Percentiles rank a stretch among this genome's conserved stretches.
These are phyloP conservation scores for Ophiocordyceps camponoti-floridani DNA, from an alignment of 2,329 filamentous ascomycete species.

Conservation along the genomic window DNA sequence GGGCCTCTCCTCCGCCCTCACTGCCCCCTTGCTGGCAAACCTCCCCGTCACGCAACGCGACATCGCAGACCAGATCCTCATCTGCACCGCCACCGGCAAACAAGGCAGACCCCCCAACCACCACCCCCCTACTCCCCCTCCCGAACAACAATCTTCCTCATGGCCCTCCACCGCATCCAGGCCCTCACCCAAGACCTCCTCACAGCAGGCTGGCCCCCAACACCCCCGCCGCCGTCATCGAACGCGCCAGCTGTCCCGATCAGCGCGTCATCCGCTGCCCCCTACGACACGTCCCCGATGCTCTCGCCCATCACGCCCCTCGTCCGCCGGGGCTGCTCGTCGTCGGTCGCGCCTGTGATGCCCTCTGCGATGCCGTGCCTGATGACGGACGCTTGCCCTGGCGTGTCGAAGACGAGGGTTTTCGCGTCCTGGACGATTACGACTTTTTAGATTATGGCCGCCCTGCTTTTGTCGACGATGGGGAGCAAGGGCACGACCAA, in stretches of 20 bases:
- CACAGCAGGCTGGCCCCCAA: constrained; percentile 5
- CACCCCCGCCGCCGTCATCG: constrained; percentile 76
- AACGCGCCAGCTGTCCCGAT: constrained; percentile 84
- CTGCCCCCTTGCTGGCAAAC: constrained; percentile 71
- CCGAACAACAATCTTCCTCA: constrained; percentile 81
- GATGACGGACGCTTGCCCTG: constrained; percentile 43
- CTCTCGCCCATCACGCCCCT: constrained; percentile 77
- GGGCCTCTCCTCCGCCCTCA: constrained; percentile 76
- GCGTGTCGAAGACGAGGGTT: constrained; percentile 80
- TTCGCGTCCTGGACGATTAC: constrained; percentile 48
- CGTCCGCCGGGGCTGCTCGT: constrained; percentile 79
- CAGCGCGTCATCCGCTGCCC: constrained; percentile 86
- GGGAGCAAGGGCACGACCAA: too few relatives aligned
- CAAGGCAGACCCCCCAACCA: constrained; percentile 62
- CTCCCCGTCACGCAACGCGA: constrained; percentile 81
- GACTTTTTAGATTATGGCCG: background rate
- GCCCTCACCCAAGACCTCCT: constrained; percentile 59
- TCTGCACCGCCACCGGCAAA: constrained; percentile 92
- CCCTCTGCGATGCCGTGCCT: constrained; percentile 44
- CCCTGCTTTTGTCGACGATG: background rate
- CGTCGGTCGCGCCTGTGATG: constrained; percentile 68
- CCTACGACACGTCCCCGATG: constrained; percentile 57
- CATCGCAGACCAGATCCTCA: constrained; percentile 77
- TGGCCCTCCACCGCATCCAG: constrained; percentile 75
- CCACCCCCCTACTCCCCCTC: constrained; percentile 62